These are phyloP conservation scores for Fusarium oxysporum DNA, from an alignment of 2,329 filamentous ascomycete genomes.

Conservation along the genomic window DNA sequence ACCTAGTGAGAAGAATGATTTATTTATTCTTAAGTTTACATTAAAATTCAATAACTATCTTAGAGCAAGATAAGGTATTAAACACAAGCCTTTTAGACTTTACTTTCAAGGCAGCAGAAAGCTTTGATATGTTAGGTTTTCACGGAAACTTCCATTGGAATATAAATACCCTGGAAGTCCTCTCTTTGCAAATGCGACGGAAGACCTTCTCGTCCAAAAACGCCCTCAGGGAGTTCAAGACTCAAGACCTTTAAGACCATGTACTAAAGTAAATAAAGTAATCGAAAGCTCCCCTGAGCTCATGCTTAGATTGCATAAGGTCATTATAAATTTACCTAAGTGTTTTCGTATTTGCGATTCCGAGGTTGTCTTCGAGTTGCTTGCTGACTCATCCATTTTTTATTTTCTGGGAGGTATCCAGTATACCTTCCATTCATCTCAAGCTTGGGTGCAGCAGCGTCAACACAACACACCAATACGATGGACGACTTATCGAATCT, in stretches of 20 bases:
- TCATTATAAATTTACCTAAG: background rate
- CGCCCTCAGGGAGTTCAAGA: background rate
- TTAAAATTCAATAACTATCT: background rate
- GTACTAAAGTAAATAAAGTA: background rate
- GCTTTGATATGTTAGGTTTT: background rate
- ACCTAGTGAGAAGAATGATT: background rate
- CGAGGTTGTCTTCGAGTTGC: background rate
- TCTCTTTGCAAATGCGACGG: no score
- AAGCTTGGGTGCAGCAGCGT: background rate
- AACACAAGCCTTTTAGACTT: background rate
- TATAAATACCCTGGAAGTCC: background rate
- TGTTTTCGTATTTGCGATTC: background rate
- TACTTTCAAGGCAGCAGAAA: background rate
- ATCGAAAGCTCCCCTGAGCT: background rate
- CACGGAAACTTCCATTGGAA: background rate
- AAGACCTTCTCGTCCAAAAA: background rate
- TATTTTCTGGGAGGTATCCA: background rate
- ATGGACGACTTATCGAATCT: slow-evolving; percentile 95
- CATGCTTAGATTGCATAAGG: background rate
- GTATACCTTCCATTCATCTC: background rate
- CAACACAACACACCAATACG: slow-evolving; percentile 3
- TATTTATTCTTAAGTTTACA: background rate
- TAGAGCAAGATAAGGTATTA: no score
- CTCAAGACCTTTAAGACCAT: background rate
- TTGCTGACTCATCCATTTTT: slow-evolving; percentile 5